Base-by-base conservation (phyloP, 2,329 filamentous ascomycete genomes). In the Colletotrichum sp. region DNA sequence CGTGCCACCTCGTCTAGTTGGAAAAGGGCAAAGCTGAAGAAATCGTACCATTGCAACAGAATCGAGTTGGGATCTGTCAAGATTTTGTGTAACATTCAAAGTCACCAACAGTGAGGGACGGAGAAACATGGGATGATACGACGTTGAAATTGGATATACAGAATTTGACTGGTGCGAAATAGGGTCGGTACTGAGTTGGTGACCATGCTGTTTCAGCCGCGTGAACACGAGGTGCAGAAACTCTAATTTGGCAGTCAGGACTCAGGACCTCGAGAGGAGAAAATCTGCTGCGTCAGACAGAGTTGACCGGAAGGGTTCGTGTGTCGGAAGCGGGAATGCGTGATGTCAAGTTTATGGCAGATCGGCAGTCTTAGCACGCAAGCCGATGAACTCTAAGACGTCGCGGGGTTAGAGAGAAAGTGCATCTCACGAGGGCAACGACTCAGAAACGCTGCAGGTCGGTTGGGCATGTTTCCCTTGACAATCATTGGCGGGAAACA, bases 81-180 rank as follows among this genome's bases (percentile, higher is more conserved):
- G 57, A 24, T 61, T 18, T 21, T 36, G 33, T 21, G 57, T 36
- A 34, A 64, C 51, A 18, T 34, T 24, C 2, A 9, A 6, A 16
- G n/a, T 16, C 21, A 33, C 8, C 5, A 43, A 51, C 43, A 13
- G 16, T 8, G 43, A 8, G 15, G 21, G 24, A 65, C 33, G 38
- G 62, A 65, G 21, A 63, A 73, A 47, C 27, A 31, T 15, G 24
- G 59, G 18, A 36, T 16, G 62, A 43, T 38, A 43, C 67, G 38
- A 62, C 71, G 61, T 66, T 62, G 61, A n/a, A 57, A 57, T 66
- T 66, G 62, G 18, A 62, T 27, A n/a, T 18, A 29, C n/a, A 55
- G 24, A 36, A 54, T 70, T 59, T 51, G 67, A 73, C 66, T 73
- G 61, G 70, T 73, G 71, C 71, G 15, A 66, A 65, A 66, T 73